phyloP scores from a whole-genome alignment of 1,284 basidiomycete genomes.

The Sphagnurus paluster region DNA sequence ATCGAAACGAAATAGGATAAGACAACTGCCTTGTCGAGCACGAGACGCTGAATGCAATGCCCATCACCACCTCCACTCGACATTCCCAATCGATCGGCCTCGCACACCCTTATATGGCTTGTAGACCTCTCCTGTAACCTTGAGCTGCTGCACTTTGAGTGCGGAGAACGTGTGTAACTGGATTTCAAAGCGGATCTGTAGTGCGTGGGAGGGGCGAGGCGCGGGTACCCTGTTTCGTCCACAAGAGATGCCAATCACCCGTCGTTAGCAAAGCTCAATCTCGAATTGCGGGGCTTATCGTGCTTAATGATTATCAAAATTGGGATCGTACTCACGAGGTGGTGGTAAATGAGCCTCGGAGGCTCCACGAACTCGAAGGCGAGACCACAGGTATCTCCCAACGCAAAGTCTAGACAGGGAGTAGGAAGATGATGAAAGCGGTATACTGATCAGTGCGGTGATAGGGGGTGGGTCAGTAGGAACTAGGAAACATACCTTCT shows the following conservation, averaged over 20 bases:
- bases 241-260: too few species aligned
- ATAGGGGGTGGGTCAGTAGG: not conserved
- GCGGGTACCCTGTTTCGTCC: conserved; percentile 25
- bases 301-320: too few species aligned
- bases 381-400: conserved; percentile 78
- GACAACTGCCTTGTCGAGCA: too few species aligned
- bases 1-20: too few species aligned
- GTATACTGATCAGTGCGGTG: not conserved
- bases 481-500: conserved; percentile 44
- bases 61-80: conserved; percentile 73
- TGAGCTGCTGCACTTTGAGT: conserved; percentile 84
- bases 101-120: conserved; percentile 87
- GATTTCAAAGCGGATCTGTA: conserved; percentile 73
- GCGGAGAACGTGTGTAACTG: conserved; percentile 76
- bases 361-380: conserved; percentile 67
- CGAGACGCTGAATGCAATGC: not conserved
- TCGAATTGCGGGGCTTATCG: conserved; percentile 1
- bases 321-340: conserved; percentile 41
- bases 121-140: conserved; percentile 77
- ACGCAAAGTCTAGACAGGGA: conserved; percentile 47
- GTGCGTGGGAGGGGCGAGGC: conserved; percentile 64
- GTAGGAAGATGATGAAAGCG: conserved; percentile 9
- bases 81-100: conserved; percentile 55
- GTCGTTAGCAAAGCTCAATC: conserved; percentile 8
- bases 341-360: conserved; percentile 78